These are phyloP conservation scores for Claviceps pazoutovae DNA, from an alignment of 2,329 filamentous ascomycete genomes.

Conservation along the genomic window DNA sequence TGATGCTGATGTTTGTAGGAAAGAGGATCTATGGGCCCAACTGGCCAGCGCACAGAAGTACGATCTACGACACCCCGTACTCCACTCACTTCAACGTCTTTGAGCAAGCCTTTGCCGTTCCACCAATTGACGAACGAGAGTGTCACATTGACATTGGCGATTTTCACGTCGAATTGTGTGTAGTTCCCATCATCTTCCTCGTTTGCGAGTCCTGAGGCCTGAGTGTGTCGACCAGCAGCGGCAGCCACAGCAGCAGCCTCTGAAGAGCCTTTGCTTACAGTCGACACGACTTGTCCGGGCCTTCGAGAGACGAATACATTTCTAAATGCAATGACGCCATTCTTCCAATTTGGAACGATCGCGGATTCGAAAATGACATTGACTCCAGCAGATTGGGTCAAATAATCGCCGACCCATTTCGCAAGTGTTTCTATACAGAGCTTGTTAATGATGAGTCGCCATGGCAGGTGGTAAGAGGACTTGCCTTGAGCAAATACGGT, in stretches of 20 bases:
- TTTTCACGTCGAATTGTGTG: conserved; percentile 90
- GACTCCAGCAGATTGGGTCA: conserved; percentile 84
- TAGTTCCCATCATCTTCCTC: conserved; percentile 79
- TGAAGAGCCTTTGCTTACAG: conserved; percentile 86
- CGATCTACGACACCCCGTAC: conserved; percentile 86
- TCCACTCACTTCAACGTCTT: conserved; percentile 87
- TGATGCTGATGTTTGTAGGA: conserved; percentile 78
- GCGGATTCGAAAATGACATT: conserved; percentile 95
- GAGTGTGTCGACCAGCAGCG: conserved; percentile 50
- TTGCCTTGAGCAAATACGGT: conserved; percentile 87
- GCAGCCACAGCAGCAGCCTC: conserved; percentile 77
- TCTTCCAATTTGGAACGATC: conserved; percentile 90
- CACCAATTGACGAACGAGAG: conserved; percentile 98
- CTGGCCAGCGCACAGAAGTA: conserved; percentile 59
- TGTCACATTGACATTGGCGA: conserved; percentile 91
- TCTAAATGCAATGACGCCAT: conserved; percentile 89
- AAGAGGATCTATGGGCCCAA: conserved; percentile 60
- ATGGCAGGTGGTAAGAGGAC: conserved; percentile 10
- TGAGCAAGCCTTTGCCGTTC: conserved; percentile 83
- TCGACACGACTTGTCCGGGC: conserved; percentile 66
- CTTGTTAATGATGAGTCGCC: conserved; percentile 8
- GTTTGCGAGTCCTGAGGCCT: conserved; percentile 18
- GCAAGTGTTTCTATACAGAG: conserved; percentile 65
- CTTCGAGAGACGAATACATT: conserved; percentile 92
- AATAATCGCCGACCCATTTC: conserved; percentile 84